phyloP scores from a whole-genome alignment of 2,329 filamentous ascomycete species.

The Parastagonospora nodorum region DNA sequence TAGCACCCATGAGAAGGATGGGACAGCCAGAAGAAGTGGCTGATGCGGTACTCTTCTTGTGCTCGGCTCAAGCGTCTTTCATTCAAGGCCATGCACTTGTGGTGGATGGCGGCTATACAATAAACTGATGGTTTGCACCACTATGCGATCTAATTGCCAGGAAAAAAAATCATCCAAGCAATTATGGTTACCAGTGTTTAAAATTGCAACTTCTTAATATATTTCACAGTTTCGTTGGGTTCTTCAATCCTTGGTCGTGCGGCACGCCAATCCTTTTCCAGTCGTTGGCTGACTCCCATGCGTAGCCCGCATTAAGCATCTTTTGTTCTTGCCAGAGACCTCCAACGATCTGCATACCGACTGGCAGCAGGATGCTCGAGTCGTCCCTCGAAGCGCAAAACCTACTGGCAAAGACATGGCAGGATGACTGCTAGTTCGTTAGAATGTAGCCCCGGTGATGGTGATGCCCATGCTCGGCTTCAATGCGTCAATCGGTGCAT shows the following conservation, averaged over 20 bases:
- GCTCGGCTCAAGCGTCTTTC: constrained; percentile 59
- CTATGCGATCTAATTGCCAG: background rate
- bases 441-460: constrained; percentile 36
- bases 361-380: constrained; percentile 36
- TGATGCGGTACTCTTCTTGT: constrained; percentile 58
- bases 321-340: constrained; percentile 45
- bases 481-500: constrained; percentile 32
- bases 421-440: constrained; percentile 38
- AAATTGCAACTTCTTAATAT: background rate
- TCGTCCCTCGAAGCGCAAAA: constrained; percentile 28
- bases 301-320: constrained; percentile 30
- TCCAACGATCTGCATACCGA: constrained; percentile 48
- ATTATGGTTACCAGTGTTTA: background rate
- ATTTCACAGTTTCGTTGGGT: constrained; percentile 17
- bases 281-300: constrained; percentile 35
- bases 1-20: constrained; percentile 56
- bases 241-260: constrained; percentile 5
- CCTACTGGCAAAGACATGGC: constrained; percentile 36
- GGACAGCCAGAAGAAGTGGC: constrained; percentile 59
- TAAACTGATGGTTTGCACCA: constrained; percentile 19
- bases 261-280: constrained; percentile 22
- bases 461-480: constrained; percentile 38
- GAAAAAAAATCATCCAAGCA: background rate
- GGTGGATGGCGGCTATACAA: constrained; percentile 51
- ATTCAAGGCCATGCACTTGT: constrained; percentile 57